Evolutionary conservation across 106 monocot species (phyloP), one percentile per base, ranked within the genome.

Genomic region (Platanthera zijinensis): DNA sequence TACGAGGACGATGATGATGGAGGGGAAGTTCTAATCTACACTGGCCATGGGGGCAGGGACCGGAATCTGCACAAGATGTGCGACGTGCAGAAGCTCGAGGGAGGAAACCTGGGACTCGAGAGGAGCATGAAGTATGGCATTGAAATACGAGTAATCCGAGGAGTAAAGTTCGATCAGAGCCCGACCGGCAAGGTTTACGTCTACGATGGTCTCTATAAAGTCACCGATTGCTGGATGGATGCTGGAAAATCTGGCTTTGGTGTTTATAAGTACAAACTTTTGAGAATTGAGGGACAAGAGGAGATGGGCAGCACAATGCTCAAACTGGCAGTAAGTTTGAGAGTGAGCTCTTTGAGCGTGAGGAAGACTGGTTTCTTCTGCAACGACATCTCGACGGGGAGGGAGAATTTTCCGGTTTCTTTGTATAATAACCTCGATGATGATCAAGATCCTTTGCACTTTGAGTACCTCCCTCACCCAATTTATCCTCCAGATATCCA

Each of bases 391-490:
- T 90, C 94, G 1, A 77, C 73, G 77, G 94, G 92, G 10, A 88
- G 69, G 76, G 99, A 99, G 75, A 90, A 79, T 5, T 70, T 86
- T 10, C 83, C 92, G 0, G 85, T 99, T 28, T 76, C 79, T 0
- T n/a, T 99, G 32, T 99, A 87, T 61, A 99, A 99, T 64, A 87
- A 92, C 39, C 87, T 99, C 1, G 99, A 99, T 67, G 90, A 84
- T 47, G 92, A 94, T 62, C 76, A 51, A 22, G 88, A 90, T 68
- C 99, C 99, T 22, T 48, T 92, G 21, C 74, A 84, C n/a, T 99
- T 88, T 70, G 87, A 99, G 66, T 99, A 99, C 56, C 81, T 90
- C 30, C 57, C 74, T 50, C 74, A 74, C 0, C 94, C 94, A 2
- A 74, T 85, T 25, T 90, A 86, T 73, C 88, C 90, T 52, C 57